phyloP scores from a whole-genome alignment of 2,329 filamentous ascomycete genomes.

The Lachnellula willkommii region DNA sequence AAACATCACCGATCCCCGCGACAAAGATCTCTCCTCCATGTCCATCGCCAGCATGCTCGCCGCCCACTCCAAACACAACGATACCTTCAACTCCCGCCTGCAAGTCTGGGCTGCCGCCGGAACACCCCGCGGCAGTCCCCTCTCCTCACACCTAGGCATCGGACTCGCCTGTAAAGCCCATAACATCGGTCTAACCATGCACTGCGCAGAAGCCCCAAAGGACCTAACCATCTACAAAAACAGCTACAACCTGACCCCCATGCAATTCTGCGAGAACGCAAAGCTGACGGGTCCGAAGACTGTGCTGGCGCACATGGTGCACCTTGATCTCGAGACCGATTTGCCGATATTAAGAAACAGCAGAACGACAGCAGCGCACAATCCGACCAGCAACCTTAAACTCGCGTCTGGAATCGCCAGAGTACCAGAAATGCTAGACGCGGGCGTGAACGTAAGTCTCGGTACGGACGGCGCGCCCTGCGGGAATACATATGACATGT shows the following conservation, averaged over 20 bases:
- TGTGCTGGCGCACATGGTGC: slow-evolving; percentile 48
- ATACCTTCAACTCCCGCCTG: slow-evolving; percentile 37
- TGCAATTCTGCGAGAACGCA: slow-evolving; percentile 38
- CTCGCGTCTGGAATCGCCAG: slow-evolving; percentile 46
- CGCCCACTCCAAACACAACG: slow-evolving; percentile 35
- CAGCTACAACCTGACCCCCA: slow-evolving; percentile 38
- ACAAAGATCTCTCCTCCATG: slow-evolving; percentile 35
- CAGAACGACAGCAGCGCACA: slow-evolving; percentile 44
- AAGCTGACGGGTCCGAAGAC: slow-evolving; percentile 38
- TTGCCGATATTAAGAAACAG: slow-evolving; percentile 36
- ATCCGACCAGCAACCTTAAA: slow-evolving; percentile 47
- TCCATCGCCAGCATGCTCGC: slow-evolving; percentile 30
- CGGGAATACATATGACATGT: slow-evolving; percentile 47
- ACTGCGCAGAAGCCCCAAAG: slow-evolving; percentile 40
- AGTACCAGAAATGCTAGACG: slow-evolving; percentile 40
- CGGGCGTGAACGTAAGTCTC: slow-evolving; percentile 42
- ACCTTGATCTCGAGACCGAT: slow-evolving; percentile 40
- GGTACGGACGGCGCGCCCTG: slow-evolving; percentile 51
- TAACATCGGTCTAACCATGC: slow-evolving; percentile 42
- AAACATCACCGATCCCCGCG: slow-evolving; percentile 34
- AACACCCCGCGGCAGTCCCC: slow-evolving; percentile 42
- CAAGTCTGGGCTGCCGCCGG: slow-evolving; percentile 44
- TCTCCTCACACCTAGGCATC: slow-evolving; percentile 37
- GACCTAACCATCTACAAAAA: slow-evolving; percentile 36
- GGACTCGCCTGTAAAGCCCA: slow-evolving; percentile 36